Percentiles rank a stretch among this genome's conserved stretches.
Evolutionary conservation across 2,329 filamentous ascomycete genomes (phyloP).

Genomic region (Hypoxylon sp.): DNA sequence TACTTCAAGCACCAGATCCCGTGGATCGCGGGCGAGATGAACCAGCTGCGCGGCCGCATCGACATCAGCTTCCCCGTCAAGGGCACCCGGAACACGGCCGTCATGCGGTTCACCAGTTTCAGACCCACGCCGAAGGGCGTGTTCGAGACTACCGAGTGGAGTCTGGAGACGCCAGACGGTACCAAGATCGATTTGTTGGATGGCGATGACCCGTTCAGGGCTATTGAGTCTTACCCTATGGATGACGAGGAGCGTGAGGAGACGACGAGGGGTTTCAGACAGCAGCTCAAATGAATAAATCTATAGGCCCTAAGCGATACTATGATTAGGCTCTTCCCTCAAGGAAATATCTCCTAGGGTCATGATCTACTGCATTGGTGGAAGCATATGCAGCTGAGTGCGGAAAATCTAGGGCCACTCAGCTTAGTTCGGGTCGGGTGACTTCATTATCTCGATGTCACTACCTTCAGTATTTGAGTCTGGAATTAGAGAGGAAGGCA

Average conservation of each 20-base stretch:
- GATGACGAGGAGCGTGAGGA: constrained; percentile 59
- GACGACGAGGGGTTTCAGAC: constrained; percentile 67
- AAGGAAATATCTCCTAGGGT: too few relatives aligned
- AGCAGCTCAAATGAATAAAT: constrained; percentile 58
- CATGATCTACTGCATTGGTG: background rate
- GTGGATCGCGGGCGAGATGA: constrained; percentile 89
- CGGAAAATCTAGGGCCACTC: background rate
- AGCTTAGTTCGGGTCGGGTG: background rate
- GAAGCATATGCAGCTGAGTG: background rate
- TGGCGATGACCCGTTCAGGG: constrained; percentile 79
- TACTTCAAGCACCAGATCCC: constrained; percentile 85
- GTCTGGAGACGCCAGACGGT: constrained; percentile 76
- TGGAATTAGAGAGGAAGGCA: background rate
- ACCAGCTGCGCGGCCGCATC: constrained; percentile 92
- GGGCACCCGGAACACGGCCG: constrained; percentile 77
- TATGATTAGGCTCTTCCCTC: background rate
- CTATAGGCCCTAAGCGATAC: background rate
- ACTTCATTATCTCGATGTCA: background rate
- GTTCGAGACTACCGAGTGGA: constrained; percentile 95
- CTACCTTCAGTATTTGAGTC: background rate
- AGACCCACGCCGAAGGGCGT: constrained; percentile 71
- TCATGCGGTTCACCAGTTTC: constrained; percentile 85
- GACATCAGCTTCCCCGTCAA: constrained; percentile 90
- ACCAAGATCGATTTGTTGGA: constrained; percentile 80
- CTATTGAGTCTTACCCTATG: constrained; percentile 60